Percentiles rank a stretch among this genome's conserved stretches.
phyloP scores from a whole-genome alignment of 2,329 filamentous ascomycete genomes.

The Monilinia fructigena region DNA sequence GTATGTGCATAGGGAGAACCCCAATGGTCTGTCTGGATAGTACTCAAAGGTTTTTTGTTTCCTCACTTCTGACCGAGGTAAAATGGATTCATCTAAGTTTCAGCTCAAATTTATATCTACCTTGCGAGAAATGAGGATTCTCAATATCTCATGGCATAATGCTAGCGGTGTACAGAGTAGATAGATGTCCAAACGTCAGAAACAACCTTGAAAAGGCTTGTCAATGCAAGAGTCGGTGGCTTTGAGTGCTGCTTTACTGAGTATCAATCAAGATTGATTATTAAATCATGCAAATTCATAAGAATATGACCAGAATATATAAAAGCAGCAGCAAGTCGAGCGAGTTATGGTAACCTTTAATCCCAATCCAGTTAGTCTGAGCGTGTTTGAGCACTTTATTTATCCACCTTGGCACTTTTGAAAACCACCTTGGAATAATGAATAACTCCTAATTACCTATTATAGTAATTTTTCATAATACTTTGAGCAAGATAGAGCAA shows the following conservation, averaged over 20 bases:
- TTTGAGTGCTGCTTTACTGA: background rate
- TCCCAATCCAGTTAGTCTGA: constrained; percentile 6
- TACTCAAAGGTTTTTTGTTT: background rate
- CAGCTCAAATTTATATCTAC: background rate
- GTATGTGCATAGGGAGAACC: background rate
- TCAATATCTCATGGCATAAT: too few relatives aligned
- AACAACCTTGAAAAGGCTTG: background rate
- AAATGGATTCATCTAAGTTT: background rate
- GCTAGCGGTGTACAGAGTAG: background rate
- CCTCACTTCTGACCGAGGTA: too few relatives aligned
- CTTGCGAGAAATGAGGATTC: too few relatives aligned
- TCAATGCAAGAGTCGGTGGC: background rate
- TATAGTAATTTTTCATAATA: background rate
- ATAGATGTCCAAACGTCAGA: background rate
- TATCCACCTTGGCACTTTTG: constrained; percentile 11
- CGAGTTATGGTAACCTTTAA: background rate
- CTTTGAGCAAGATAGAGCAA: constrained; percentile 17
- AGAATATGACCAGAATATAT: background rate
- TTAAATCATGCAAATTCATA: too few relatives aligned
- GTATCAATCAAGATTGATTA: background rate
- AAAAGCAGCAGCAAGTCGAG: background rate
- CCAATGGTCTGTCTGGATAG: background rate
- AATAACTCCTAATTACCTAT: too few relatives aligned
- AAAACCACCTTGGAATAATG: constrained; percentile 9
- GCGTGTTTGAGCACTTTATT: constrained; percentile 24